Conservation (phyloP, 352 stramenopile species). For the Aphanomyces cochlioides region DNA sequence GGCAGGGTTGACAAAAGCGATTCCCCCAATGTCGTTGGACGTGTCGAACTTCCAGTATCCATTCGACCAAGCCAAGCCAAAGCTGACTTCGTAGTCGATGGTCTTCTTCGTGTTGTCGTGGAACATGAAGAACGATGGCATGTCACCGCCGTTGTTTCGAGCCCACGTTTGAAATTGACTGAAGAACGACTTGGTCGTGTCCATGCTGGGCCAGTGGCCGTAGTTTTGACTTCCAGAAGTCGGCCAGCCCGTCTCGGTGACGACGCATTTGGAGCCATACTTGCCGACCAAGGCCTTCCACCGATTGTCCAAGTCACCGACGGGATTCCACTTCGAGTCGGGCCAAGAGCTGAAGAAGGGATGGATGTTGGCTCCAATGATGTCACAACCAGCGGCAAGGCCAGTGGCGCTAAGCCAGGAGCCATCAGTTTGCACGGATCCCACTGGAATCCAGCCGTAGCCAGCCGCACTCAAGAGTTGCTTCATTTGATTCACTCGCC, state of each 20-base stretch:
- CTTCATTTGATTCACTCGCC: constrained; percentile 7
- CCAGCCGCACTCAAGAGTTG: neutral
- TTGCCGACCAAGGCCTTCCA: constrained; percentile 43
- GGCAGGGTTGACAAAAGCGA: constrained; percentile 6
- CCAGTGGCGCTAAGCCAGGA: constrained; percentile 29
- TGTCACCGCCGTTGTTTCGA: neutral
- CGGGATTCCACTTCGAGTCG: constrained; percentile 2
- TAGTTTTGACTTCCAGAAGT: constrained; percentile 50
- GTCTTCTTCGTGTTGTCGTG: constrained; percentile 27
- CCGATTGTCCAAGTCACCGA: constrained; percentile 3
- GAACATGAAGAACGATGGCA: constrained; percentile 30
- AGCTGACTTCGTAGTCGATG: constrained; percentile 53
- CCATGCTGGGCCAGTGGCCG: constrained; percentile 11
- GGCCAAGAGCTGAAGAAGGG: constrained; percentile 43
- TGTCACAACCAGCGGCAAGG: constrained; percentile 51
- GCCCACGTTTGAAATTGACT: constrained; percentile 17
- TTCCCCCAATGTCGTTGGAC: neutral
- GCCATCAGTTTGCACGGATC: constrained; percentile 22
- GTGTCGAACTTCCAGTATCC: constrained; percentile 3
- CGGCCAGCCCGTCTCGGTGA: constrained; percentile 62
- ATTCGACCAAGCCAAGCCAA: constrained; percentile 38
- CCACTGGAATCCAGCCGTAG: neutral
- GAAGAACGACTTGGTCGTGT: constrained; percentile 5
- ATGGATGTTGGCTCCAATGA: constrained; percentile 71
- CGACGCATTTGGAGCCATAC: neutral